Evolutionary conservation across 257 asterid genomes (phyloP), one percentile per base, ranked within the genome.

Genomic region (Striga asiatica): DNA sequence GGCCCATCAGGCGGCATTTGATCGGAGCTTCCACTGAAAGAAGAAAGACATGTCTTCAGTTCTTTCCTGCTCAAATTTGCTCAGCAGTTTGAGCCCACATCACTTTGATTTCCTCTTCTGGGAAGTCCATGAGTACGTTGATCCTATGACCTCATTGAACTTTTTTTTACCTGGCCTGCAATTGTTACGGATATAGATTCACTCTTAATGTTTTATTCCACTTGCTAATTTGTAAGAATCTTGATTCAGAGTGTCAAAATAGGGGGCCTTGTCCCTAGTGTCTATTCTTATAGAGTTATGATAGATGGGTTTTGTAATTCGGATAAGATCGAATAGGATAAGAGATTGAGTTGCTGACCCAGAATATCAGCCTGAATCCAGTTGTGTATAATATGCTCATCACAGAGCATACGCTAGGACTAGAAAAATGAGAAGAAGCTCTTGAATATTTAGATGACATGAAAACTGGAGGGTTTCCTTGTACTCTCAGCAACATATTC

Each of bases 281-380:
- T 76, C 52, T 68, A 71, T 45, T 76, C 76, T 4, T 81, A 81
- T 56, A 93, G 85, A 2, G 69, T 80, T 74, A 74, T 89, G 72
- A 89, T 89, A 55, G 64, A 59, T 54, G 94, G 94, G 38, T 74
- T 85, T 55, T 81, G 85, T 73, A 81, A 71, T 51, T 68, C 83
- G 31, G 87, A 66, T 51, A 75, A 70, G 62, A 28, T 85, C 54
- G 82, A 78, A 42, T 85, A 79, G 72, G 94, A 84, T 54, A 61
- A 24, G 67, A 54, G 64, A 61, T 55, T 54, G 67, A 67, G 68
- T 54, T 89, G 82, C 64, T 69, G 54, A 34, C 25, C 54, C 73
- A 64, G 38, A 72, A 75, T 32, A 65, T 71, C 13, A 35, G n/a
- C 46, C 83, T 77, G 29, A 89, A 73, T 70, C 55, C 79, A 65